Percentiles rank a stretch among this genome's conserved stretches.
Conservation (phyloP, 371 early-diverging fungal species). For the Apophysomyces elegans region DNA sequence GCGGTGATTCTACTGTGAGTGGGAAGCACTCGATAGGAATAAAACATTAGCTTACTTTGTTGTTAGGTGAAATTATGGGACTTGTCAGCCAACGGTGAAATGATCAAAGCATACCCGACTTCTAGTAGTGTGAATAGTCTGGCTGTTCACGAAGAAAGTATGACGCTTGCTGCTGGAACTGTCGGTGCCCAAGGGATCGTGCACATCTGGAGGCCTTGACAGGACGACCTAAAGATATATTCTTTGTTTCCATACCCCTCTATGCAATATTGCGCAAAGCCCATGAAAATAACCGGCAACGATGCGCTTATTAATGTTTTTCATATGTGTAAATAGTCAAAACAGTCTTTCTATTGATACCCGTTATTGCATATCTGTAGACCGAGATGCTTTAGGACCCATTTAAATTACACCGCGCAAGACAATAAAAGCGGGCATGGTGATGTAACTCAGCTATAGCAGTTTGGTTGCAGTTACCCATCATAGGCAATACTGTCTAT, state of each 20-base stretch:
- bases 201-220: slow-evolving; percentile 33
- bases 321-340: not conserved
- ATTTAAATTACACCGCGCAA: no score
- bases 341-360: not conserved
- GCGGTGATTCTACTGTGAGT: slow-evolving; percentile 40
- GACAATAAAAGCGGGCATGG: no score
- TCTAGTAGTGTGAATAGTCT: slow-evolving; percentile 40
- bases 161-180: slow-evolving; percentile 45
- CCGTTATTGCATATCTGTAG: not conserved
- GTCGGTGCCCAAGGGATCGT: slow-evolving; percentile 45
- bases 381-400: not conserved
- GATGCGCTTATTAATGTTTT: not conserved
- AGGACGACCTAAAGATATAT: not conserved
- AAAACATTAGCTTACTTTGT: not conserved
- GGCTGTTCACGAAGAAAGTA: slow-evolving; percentile 37
- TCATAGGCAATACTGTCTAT: no score
- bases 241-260: not conserved
- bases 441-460: no score
- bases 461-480: no score
- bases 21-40: not conserved
- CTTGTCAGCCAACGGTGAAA: slow-evolving; percentile 22
- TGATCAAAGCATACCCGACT: slow-evolving; percentile 36
- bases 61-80: slow-evolving; percentile 41
- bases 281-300: not conserved
- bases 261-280: not conserved